These are phyloP conservation scores for Phytophthora nicotianae DNA, from an alignment of 352 stramenopile genomes.

Conservation along the genomic window DNA sequence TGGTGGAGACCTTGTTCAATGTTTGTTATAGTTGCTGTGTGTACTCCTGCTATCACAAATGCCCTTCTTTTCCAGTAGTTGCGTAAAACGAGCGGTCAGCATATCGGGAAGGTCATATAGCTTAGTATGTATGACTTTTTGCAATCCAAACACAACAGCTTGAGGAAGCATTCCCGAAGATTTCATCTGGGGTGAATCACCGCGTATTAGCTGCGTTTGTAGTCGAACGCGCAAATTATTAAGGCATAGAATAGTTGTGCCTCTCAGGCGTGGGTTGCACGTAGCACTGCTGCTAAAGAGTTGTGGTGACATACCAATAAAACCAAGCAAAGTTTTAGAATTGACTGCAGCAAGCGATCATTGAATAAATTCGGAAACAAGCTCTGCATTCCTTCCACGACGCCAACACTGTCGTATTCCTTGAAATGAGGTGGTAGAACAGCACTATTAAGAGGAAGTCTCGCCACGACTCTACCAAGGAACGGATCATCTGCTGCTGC, in stretches of 20 bases:
- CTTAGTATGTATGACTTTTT: background rate
- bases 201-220: background rate
- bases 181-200: background rate
- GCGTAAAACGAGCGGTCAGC: background rate
- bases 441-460: constrained; percentile 9
- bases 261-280: background rate
- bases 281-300: background rate
- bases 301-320: constrained; percentile 9
- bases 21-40: background rate
- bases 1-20: background rate
- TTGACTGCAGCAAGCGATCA: background rate
- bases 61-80: background rate
- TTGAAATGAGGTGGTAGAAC: constrained; percentile 15
- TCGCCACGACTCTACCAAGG: constrained; percentile 10
- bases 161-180: background rate
- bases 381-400: background rate
- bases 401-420: background rate
- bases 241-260: background rate
- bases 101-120: background rate
- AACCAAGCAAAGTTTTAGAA: constrained; percentile 14
- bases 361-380: background rate
- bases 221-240: background rate
- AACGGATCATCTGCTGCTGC: constrained; percentile 14
- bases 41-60: background rate
- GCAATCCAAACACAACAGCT: background rate